Conservation (phyloP, 495 filamentous ascomycete genomes). For the Trichoderma virens region DNA sequence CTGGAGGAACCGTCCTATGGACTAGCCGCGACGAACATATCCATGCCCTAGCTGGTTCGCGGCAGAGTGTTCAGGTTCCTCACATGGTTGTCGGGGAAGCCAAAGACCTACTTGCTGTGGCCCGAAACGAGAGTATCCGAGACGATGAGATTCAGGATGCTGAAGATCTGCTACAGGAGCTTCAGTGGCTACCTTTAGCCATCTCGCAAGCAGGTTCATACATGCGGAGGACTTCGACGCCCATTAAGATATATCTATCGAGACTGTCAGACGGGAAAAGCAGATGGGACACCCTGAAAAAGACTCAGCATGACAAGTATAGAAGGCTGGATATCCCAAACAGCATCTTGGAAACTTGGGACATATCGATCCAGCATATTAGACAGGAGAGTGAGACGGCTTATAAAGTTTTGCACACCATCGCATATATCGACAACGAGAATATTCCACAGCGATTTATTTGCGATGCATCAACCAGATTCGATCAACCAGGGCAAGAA, state of each 20-base stretch:
- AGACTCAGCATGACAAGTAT: conserved; percentile 16
- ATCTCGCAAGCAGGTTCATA: conserved; percentile 24
- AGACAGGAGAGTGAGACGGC: conserved; percentile 17
- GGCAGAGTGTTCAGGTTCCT: conserved; percentile 13
- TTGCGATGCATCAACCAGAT: neutral
- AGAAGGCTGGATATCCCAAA: conserved; percentile 17
- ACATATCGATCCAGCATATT: conserved; percentile 19
- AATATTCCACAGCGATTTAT: conserved; percentile 18
- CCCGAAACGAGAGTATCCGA: conserved; percentile 11
- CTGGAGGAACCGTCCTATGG: conserved; percentile 23
- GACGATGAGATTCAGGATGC: conserved; percentile 13
- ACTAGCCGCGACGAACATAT: conserved; percentile 25
- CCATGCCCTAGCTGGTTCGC: conserved; percentile 11
- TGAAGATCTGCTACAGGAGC: conserved; percentile 16
- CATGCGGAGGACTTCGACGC: conserved; percentile 19
- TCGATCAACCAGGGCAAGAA: neutral
- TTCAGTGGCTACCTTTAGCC: conserved; percentile 22
- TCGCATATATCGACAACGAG: conserved; percentile 20
- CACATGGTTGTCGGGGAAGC: conserved; percentile 17
- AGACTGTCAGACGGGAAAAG: conserved; percentile 11
- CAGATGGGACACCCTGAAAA: conserved; percentile 14
- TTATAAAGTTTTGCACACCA: conserved; percentile 15
- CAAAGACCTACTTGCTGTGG: conserved; percentile 11
- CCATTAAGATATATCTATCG: conserved; percentile 16
- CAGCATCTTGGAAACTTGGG: conserved; percentile 21